A percentile compares a stretch with the other conserved stretches of the same genome.
Evolutionary conservation across 192 early-diverging fungal genomes (phyloP).

Genomic region (Coemansia guatemalensis): DNA sequence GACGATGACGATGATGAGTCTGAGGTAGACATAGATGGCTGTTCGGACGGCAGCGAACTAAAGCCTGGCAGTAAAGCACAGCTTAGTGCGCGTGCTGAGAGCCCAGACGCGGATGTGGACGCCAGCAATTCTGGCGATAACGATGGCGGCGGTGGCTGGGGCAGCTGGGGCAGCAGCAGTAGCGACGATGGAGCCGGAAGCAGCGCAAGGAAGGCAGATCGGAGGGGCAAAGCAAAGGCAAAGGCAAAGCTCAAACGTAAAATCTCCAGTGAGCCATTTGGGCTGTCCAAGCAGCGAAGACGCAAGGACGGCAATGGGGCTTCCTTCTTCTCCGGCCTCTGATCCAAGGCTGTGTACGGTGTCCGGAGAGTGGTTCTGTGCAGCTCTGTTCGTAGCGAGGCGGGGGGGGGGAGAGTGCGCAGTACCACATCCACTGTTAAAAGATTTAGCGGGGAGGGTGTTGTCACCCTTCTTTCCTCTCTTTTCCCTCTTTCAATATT

Average conservation of each 20-base stretch:
- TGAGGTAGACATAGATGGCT: slow-evolving; percentile 48
- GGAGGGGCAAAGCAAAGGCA: slow-evolving; percentile 10
- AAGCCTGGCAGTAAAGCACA: not conserved
- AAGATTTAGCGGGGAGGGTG: not conserved
- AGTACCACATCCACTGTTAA: not conserved
- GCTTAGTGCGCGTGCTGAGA: not conserved
- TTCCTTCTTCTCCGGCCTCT: slow-evolving; percentile 38
- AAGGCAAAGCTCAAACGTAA: slow-evolving; percentile 32
- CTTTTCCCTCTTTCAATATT: not conserved
- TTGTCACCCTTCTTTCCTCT: not conserved
- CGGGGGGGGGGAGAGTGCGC: not conserved
- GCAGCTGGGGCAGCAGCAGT: slow-evolving; percentile 29
- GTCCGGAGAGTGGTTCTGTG: not conserved
- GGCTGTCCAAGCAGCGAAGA: slow-evolving; percentile 19
- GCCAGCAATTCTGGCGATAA: not conserved
- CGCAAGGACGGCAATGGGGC: slow-evolving; percentile 17
- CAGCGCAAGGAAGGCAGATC: slow-evolving; percentile 2
- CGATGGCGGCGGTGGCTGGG: slow-evolving; percentile 35
- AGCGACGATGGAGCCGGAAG: not conserved
- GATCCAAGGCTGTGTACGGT: not conserved
- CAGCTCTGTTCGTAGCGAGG: not conserved
- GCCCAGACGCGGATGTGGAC: not conserved
- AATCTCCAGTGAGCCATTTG: slow-evolving; percentile 11
- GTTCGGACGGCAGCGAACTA: slow-evolving; percentile 40
- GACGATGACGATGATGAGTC: slow-evolving; percentile 13